Evolutionary conservation across 2,329 filamentous ascomycete species (phyloP), one percentile per base, ranked within the genome.

Genomic region (Aspergillus brunneoviolaceus): DNA sequence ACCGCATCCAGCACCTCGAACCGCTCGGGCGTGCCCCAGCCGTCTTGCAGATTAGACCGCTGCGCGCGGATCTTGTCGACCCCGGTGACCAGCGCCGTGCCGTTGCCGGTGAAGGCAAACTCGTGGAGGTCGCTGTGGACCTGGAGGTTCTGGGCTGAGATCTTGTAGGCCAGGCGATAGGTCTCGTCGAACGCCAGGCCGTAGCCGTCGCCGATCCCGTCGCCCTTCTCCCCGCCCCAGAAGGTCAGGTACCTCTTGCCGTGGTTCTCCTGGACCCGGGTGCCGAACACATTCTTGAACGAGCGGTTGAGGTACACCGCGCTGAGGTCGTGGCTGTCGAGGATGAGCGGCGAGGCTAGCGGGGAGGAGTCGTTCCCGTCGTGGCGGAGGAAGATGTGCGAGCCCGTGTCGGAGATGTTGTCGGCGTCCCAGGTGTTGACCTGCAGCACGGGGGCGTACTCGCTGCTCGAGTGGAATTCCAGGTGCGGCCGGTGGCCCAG

Each of bases 211-310:
- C 58, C 58, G 14, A 60, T 57, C 7, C 58, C 58, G 25, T 53
- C 49, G 35, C 58, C 58, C 31, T 60, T 60, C 2, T 60, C 58
- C 16, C 58, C 58, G 16, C 49, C 58, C 58, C 58, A 60, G n/a
- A 60, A 60, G 16, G 58, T 60, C 4, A 60, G 49, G 29, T 60
- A 60, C 39, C 42, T 57, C 42, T 49, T 56, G 29, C 58, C 58
- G 9, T 33, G 33, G n/a, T 57, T 57, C 54, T 60, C 58, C 31
- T 60, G 58, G 0, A 60, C 54, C 9, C 58, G 58, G 2, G 58
- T 60, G 16, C 58, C 58, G 16, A 60, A 60, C 11, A 60, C 58
- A 11, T 60, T 60, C 16, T 57, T 52, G 23, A 57, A 60, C 9
- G 53, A 52, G 2, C 58, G 58, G n/a, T 60, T 60, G 29, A 60